A percentile compares a stretch with the other conserved stretches of the same genome.
phyloP scores from a whole-genome alignment of 768 basidiomycete species.

The Termitomyces sp. region DNA sequence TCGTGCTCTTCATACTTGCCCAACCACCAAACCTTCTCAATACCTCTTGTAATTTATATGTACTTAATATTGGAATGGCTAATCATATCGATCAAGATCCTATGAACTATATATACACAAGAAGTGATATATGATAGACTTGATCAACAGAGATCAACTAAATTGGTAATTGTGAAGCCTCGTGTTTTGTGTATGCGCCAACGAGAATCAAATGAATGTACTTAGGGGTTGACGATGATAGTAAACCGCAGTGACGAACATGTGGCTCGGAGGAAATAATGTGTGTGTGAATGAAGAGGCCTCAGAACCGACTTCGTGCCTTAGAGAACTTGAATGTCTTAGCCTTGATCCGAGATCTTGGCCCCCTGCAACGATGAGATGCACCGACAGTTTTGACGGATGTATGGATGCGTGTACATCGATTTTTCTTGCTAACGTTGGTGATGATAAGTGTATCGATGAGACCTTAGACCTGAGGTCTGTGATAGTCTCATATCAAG shows the following conservation, averaged over 20 bases:
- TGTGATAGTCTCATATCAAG: too few species aligned
- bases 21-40: background rate
- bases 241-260: conserved; percentile 1
- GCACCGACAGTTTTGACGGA: background rate
- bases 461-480: too few species aligned
- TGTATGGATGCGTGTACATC: too few species aligned
- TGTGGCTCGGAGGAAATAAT: conserved; percentile 6
- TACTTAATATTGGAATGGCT: background rate
- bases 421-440: too few species aligned
- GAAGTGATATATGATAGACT: conserved; percentile 1
- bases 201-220: background rate
- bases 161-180: conserved; percentile 30
- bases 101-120: too few species aligned
- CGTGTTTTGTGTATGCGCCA: conserved; percentile 12
- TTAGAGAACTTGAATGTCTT: background rate
- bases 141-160: conserved; percentile 6
- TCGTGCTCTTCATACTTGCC: background rate
- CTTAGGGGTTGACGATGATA: conserved; percentile 6
- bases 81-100: background rate
- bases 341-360: too few species aligned
- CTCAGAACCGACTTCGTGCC: background rate
- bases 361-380: too few species aligned
- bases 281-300: background rate
- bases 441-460: too few species aligned
- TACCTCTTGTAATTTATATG: background rate